A percentile compares a stretch with the other conserved stretches of the same genome.
Conservation (phyloP, 148 eudicot genomes). For the Simmondsia chinensis region DNA sequence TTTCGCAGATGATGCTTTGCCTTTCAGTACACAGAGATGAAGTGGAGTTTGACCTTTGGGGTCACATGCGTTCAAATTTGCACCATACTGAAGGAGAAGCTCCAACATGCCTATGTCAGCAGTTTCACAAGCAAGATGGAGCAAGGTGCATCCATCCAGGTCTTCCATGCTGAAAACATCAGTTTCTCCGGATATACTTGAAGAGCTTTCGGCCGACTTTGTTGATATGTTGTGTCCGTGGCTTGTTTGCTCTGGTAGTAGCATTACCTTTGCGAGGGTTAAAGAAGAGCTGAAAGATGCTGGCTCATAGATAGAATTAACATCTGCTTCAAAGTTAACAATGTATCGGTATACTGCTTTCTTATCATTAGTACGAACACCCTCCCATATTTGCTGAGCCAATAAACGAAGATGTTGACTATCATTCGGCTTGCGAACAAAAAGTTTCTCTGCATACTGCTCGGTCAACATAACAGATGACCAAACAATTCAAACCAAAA, state of each 20-base stretch:
- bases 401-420: constrained; percentile 32
- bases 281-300: constrained; percentile 38
- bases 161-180: constrained; percentile 39
- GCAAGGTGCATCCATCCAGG: constrained; percentile 76
- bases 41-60: constrained; percentile 70
- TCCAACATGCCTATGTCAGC: constrained; percentile 96
- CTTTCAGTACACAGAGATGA: constrained; percentile 70
- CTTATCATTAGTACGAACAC: constrained; percentile 79
- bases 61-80: constrained; percentile 66
- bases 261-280: constrained; percentile 89
- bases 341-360: constrained; percentile 73
- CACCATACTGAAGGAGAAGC: constrained; percentile 93
- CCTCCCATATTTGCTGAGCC: constrained; percentile 90
- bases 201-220: constrained; percentile 30
- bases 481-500: too few species aligned
- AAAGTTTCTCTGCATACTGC: constrained; percentile 83
- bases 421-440: constrained; percentile 69
- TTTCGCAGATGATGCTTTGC: constrained; percentile 57
- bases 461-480: constrained; percentile 4
- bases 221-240: constrained; percentile 33
- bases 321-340: constrained; percentile 68
- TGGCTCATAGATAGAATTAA: constrained; percentile 57
- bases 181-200: constrained; percentile 39
- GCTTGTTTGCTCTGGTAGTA: constrained; percentile 62
- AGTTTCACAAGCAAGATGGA: constrained; percentile 89